phyloP scores from a whole-genome alignment of 805 yeast genomes.

The Dipodascopsis uninucleata region DNA sequence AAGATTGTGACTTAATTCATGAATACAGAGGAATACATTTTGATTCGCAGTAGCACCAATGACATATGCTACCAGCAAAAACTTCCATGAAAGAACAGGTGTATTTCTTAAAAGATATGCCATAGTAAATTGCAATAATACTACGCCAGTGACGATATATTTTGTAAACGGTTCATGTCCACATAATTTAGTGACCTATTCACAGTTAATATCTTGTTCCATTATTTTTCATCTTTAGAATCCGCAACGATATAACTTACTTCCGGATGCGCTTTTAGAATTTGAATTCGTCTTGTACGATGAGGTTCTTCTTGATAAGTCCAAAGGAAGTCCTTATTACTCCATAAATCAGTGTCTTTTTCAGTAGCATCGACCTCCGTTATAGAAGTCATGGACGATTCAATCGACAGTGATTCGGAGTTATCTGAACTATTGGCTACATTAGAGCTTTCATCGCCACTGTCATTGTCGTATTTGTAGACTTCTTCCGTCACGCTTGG shows the following conservation, averaged over 20 bases:
- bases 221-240: not conserved
- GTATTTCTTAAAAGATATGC: slow-evolving; percentile 63
- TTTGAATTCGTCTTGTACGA: slow-evolving; percentile 64
- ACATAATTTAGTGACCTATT: slow-evolving; percentile 56
- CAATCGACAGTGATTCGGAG: not conserved
- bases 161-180: slow-evolving; percentile 87
- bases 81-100: slow-evolving; percentile 49
- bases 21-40: slow-evolving; percentile 80
- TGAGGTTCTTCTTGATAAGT: slow-evolving; percentile 82
- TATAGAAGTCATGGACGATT: slow-evolving; percentile 6
- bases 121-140: slow-evolving; percentile 57
- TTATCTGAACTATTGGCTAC: not conserved
- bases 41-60: slow-evolving; percentile 86
- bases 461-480: not conserved
- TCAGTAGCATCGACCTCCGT: slow-evolving; percentile 3
- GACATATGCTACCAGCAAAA: slow-evolving; percentile 62
- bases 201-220: not conserved
- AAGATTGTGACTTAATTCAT: slow-evolving; percentile 80
- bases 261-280: slow-evolving; percentile 72
- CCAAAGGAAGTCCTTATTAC: slow-evolving; percentile 69
- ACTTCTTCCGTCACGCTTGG: slow-evolving; percentile 5
- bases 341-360: not conserved
- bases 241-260: too few species aligned
- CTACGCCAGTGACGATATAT: slow-evolving; percentile 65
- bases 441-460: not conserved